Evolutionary conservation across 306 rosid species (phyloP).

Genomic region (Crataegus laevigata): DNA sequence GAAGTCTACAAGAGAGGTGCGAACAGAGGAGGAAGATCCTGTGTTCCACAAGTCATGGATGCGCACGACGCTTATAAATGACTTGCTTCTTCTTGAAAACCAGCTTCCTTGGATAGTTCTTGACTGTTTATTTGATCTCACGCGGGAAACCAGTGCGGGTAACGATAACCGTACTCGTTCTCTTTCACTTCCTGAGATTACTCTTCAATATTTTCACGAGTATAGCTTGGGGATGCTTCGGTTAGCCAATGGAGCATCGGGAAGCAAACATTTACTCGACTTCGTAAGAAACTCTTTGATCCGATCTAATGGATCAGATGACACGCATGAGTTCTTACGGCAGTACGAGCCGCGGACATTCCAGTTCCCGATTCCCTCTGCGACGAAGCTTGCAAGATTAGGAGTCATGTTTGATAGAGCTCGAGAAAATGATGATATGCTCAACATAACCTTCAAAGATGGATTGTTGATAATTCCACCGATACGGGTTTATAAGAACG

Average conservation of each 20-base stretch:
- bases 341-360: too few species aligned
- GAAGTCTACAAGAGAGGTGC: neutral
- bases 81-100: neutral
- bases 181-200: neutral
- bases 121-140: neutral
- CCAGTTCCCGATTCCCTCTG: neutral
- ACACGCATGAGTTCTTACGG: accelerated
- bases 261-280: neutral
- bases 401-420: accelerated
- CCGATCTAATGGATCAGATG: neutral
- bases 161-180: neutral
- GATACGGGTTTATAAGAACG: neutral
- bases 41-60: neutral
- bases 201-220: neutral
- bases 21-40: neutral
- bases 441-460: neutral
- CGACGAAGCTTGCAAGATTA: accelerated
- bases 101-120: neutral
- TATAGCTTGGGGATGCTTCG: neutral
- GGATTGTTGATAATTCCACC: neutral
- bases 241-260: neutral
- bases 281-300: neutral
- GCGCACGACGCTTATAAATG: neutral
- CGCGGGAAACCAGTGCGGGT: neutral
- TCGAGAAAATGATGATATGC: neutral